Evolutionary conservation across 2,329 filamentous ascomycete species (phyloP).

Genomic region (Triangularia setosa): DNA sequence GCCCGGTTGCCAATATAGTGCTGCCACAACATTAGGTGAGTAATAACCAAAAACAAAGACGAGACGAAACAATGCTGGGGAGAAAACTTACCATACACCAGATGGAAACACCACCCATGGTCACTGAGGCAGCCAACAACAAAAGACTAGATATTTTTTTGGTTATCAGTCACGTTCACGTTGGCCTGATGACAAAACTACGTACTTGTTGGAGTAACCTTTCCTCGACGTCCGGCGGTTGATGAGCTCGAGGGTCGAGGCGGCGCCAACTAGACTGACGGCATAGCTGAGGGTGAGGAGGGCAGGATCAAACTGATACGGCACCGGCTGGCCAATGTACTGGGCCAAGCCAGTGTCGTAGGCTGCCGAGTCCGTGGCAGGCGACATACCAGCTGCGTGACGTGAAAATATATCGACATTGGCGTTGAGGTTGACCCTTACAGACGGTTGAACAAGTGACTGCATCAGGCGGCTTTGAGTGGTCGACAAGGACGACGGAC

Average conservation of each 20-base stretch:
- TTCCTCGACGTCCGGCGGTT: conserved; percentile 68
- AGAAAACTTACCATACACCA: conserved; percentile 60
- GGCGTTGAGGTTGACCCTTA: not conserved
- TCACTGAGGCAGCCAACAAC: conserved; percentile 59
- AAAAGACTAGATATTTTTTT: conserved; percentile 47
- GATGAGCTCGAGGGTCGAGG: conserved; percentile 76
- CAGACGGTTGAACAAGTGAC: not conserved
- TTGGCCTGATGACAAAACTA: conserved; percentile 32
- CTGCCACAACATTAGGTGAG: conserved; percentile 43
- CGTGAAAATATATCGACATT: not conserved
- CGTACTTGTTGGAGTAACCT: conserved; percentile 62
- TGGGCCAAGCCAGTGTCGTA: conserved; percentile 4
- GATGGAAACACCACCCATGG: conserved; percentile 71
- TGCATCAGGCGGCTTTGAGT: not conserved
- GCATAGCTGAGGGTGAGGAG: conserved; percentile 71
- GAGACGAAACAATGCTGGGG: not conserved
- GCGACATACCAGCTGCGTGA: not conserved
- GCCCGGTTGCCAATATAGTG: conserved; percentile 82
- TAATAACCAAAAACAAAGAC: too few species aligned
- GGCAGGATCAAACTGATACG: conserved; percentile 45
- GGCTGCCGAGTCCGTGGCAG: not conserved
- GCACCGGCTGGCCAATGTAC: conserved; percentile 19
- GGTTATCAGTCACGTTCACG: not conserved
- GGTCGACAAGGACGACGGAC: not conserved
- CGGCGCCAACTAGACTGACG: conserved; percentile 72